Evolutionary conservation across 306 rosid species (phyloP), one percentile per base, ranked within the genome.

Genomic region (Purshia tridentata): DNA sequence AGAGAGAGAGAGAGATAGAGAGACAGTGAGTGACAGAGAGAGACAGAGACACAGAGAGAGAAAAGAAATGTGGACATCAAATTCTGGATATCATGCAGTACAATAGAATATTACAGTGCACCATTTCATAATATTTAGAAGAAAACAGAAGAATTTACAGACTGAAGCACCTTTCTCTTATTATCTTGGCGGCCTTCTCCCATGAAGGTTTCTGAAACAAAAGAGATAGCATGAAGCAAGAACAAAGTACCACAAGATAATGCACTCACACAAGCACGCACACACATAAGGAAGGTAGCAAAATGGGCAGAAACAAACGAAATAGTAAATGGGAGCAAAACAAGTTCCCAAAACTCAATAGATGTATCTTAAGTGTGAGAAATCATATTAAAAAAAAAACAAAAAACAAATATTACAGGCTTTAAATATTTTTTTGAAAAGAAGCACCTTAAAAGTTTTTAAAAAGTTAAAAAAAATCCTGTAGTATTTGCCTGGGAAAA

Each of bases 151-250:
- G 68, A 79, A 29, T 67, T 42, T 50, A 53, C 63, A 70, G 72
- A 71, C 65, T 65, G 72, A 57, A 67, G 71, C 76, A 94, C 99
- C 97, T 94, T 76, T 94, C 96, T 87, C 84, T 83, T 39, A 88
- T 86, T 70, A 77, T 77, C 78, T 84, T 89, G 74, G 96, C 92
- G 4, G 95, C 84, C 86, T 88, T 94, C 84, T 94, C 99, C 99
- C 99, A 94, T 64, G 99, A 87, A 68, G 96, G 96, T 91, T 89
- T 94, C 99, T 94, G 91, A 68, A 77, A 67, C 55, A 79, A 64
- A 77, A 73, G 61, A 75, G 72, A 78, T 67, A 70, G 73, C 45
- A 69, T 22, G 19, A 79, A 48, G 60, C 51, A 78, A 41, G 74
- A 69, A 70, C 41, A 57, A 8, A 42, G 9, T 18, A 41, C 41